Conservation (phyloP, 192 early-diverging fungal species). For the Coemansia sp. region DNA sequence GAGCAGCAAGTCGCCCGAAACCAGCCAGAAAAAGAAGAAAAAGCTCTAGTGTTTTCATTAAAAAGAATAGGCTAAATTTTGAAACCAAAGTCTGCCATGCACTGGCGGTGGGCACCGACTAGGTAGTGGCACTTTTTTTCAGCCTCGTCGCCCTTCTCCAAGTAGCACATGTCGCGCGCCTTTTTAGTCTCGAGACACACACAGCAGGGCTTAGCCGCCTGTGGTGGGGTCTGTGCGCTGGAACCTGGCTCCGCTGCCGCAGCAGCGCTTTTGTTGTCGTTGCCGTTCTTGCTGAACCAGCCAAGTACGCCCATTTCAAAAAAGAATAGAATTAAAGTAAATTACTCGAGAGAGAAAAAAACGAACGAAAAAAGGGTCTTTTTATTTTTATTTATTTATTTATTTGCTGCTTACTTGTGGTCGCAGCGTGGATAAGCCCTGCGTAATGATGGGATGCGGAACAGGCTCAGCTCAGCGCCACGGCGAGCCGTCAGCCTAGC, state of each 20-base stretch:
- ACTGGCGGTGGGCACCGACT: constrained; percentile 82
- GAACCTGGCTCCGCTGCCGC: neutral
- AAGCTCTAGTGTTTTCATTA: constrained; percentile 17
- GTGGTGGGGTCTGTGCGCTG: neutral
- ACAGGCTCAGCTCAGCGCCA: constrained; percentile 15
- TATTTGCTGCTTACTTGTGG: too few species aligned
- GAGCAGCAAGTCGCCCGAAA: neutral
- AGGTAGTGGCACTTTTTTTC: constrained; percentile 88
- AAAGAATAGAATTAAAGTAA: neutral
- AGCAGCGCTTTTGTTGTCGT: neutral
- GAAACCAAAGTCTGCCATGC: constrained; percentile 93
- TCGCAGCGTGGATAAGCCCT: neutral
- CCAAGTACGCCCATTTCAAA: neutral
- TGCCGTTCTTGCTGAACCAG: neutral
- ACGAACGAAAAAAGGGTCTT: neutral
- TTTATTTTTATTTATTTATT: neutral
- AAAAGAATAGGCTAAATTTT: constrained; percentile 59
- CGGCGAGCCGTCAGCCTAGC: constrained; percentile 1
- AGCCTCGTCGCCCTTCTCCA: constrained; percentile 63
- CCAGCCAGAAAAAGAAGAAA: constrained; percentile 29
- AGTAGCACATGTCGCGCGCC: constrained; percentile 83
- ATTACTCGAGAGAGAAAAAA: neutral
- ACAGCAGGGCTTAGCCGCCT: constrained; percentile 85
- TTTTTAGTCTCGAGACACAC: constrained; percentile 95
- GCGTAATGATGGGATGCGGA: neutral